A percentile compares a stretch with the other conserved stretches of the same genome.
phyloP scores from a whole-genome alignment of 345 rosid genomes.

The Moricandia arvensis region DNA sequence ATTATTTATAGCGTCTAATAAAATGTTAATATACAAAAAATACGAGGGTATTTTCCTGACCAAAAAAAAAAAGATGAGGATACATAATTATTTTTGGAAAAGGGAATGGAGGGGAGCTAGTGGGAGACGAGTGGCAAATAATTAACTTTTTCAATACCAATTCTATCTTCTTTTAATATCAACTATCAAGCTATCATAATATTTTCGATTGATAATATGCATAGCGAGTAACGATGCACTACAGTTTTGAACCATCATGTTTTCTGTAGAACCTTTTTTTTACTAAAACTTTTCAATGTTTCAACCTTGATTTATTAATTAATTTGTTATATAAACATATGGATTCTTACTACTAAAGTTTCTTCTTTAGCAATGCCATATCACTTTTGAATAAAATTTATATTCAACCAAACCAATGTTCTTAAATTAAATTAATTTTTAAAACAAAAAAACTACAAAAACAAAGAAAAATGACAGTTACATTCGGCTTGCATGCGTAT shows the following conservation, averaged over 20 bases:
- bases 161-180: neutral
- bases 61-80: too few species aligned
- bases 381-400: neutral
- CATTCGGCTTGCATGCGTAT: conserved; percentile 20
- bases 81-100: neutral
- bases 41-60: too few species aligned
- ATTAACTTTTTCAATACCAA: conserved; percentile 17
- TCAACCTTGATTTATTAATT: neutral
- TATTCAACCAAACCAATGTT: neutral
- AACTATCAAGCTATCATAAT: neutral
- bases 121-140: conserved; percentile 39
- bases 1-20: neutral
- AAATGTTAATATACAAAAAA: too few species aligned
- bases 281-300: too few species aligned
- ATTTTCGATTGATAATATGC: neutral
- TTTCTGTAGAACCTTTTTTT: neutral
- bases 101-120: conserved; percentile 12
- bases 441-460: neutral
- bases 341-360: neutral
- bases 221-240: neutral
- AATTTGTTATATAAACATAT: neutral
- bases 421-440: neutral
- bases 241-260: neutral
- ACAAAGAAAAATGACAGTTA: conserved; percentile 12
- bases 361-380: neutral